Evolutionary conservation across 371 early-diverging fungal genomes (phyloP).

Genomic region (Mortierella sp.): DNA sequence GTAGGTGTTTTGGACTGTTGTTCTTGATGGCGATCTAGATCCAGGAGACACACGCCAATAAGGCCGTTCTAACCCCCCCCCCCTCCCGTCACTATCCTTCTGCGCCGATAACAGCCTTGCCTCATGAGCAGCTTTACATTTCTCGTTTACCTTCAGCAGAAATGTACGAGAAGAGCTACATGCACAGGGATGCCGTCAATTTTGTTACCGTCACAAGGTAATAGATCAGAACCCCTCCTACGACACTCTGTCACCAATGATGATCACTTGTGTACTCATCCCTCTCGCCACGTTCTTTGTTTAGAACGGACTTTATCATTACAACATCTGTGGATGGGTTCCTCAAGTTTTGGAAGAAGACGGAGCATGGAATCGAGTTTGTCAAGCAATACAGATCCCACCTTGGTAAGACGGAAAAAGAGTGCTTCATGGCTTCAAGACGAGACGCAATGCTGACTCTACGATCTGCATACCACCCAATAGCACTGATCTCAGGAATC

Average conservation of each 20-base stretch:
- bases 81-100: too few relatives aligned
- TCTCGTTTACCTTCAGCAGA: conserved; percentile 83
- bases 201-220: conserved; percentile 80
- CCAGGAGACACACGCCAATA: too few relatives aligned
- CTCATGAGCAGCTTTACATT: conserved; percentile 83
- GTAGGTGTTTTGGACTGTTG: conserved; percentile 1
- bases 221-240: too few relatives aligned
- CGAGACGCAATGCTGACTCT: neutral
- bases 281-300: too few relatives aligned
- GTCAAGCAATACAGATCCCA: conserved; percentile 96
- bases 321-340: conserved; percentile 96
- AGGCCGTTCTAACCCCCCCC: too few relatives aligned
- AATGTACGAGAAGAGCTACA: conserved; percentile 93
- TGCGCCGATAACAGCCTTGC: conserved; percentile 58
- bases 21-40: too few relatives aligned
- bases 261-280: too few relatives aligned
- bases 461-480: neutral
- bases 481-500: conserved; percentile 65
- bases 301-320: conserved; percentile 88
- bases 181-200: conserved; percentile 93
- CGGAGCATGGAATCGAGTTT: conserved; percentile 93
- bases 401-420: conserved; percentile 59
- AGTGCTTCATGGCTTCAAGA: too few relatives aligned
- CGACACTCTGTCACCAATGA: too few relatives aligned
- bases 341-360: conserved; percentile 98